Conservation (phyloP, 345 rosid genomes). For the Xanthoceras sorbifolium region DNA sequence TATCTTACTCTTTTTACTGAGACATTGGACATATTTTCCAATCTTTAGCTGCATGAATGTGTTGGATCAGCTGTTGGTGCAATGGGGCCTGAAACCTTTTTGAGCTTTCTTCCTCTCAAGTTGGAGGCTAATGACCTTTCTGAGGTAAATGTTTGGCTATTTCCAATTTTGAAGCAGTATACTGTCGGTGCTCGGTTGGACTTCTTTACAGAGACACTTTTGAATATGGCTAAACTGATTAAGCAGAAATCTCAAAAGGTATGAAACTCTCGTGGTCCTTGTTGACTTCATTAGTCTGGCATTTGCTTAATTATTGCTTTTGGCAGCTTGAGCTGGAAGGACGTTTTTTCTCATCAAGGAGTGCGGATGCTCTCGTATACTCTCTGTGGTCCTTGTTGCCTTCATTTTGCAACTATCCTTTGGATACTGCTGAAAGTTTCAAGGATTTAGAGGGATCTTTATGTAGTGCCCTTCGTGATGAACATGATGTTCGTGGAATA, state of each 20-base stretch:
- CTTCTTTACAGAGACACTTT: constrained; percentile 65
- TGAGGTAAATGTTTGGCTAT: constrained; percentile 88
- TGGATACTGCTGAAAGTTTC: constrained; percentile 76
- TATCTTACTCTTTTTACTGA: constrained; percentile 19
- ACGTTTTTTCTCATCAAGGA: constrained; percentile 56
- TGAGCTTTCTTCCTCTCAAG: constrained; percentile 68
- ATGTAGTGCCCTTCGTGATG: constrained; percentile 59
- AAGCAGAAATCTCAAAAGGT: constrained; percentile 72
- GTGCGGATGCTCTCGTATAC: constrained; percentile 68
- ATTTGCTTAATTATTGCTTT: constrained; percentile 25
- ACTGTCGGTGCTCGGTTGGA: constrained; percentile 76
- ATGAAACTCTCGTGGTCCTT: constrained; percentile 1
- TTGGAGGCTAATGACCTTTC: constrained; percentile 77
- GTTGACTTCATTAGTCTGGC: constrained; percentile 11
- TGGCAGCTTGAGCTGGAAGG: constrained; percentile 82
- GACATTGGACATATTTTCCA: constrained; percentile 20
- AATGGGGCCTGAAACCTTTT: constrained; percentile 88
- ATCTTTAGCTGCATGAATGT: constrained; percentile 79
- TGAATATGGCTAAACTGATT: constrained; percentile 51
- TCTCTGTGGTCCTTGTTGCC: constrained; percentile 92
- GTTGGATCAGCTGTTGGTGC: constrained; percentile 94
- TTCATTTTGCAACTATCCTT: constrained; percentile 85
- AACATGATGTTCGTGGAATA: constrained; percentile 62
- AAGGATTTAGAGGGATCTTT: constrained; percentile 55
- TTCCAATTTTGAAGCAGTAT: constrained; percentile 92